A percentile compares a stretch with the other conserved stretches of the same genome.
Evolutionary conservation across 164 flowering plant genomes (phyloP).

Genomic region (Piper longum): DNA sequence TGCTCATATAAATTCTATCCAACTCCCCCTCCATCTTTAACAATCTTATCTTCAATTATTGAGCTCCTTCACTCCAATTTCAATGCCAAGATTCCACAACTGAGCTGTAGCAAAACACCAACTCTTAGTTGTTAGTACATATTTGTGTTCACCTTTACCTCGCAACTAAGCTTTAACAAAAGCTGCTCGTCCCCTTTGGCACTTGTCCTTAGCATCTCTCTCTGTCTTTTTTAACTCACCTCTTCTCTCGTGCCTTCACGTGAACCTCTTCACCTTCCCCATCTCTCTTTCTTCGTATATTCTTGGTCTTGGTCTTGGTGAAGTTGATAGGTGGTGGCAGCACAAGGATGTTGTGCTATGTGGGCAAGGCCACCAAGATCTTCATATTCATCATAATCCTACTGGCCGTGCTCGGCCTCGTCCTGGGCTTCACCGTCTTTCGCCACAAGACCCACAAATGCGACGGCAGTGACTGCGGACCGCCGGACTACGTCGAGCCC

Average conservation of each 20-base stretch:
- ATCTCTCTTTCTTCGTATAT: no score
- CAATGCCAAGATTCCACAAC: no score
- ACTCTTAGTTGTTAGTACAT: no score
- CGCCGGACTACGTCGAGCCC: constrained; percentile 15
- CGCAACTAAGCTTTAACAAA: not conserved
- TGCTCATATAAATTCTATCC: no score
- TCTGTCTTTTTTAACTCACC: not conserved
- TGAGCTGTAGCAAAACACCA: no score
- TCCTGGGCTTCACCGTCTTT: constrained; percentile 46
- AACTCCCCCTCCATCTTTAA: no score
- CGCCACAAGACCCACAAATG: constrained; percentile 36
- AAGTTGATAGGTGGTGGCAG: not conserved
- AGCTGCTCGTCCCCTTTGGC: not conserved
- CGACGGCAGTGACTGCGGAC: constrained; percentile 23
- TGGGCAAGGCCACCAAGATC: constrained; percentile 92
- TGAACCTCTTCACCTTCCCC: no score
- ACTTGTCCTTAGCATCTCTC: not conserved
- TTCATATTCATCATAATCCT: constrained; percentile 61
- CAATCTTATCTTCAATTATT: no score
- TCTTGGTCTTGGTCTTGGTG: no score
- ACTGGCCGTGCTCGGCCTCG: constrained; percentile 39
- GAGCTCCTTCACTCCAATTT: no score
- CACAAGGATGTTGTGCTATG: constrained; percentile 60
- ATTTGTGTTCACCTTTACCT: no score
- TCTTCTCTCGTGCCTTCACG: not conserved